phyloP scores from a whole-genome alignment of 306 rosid species.

The Lathyrus sativus region DNA sequence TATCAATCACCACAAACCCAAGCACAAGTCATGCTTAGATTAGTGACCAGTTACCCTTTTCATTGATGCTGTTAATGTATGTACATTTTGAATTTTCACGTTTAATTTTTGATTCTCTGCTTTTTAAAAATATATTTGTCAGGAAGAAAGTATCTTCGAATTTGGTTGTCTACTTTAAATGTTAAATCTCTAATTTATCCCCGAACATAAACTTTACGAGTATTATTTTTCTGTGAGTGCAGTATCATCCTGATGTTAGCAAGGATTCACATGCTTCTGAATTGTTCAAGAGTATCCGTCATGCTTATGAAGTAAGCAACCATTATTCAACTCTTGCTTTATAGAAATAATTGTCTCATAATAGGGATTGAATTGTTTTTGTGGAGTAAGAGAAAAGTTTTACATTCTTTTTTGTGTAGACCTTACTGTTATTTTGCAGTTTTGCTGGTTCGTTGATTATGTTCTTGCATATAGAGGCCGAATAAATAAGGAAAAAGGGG shows the following conservation, averaged over 20 bases:
- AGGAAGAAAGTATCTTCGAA: background rate
- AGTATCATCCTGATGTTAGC: constrained; percentile 96
- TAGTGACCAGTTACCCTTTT: background rate
- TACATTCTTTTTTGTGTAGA: constrained; percentile 4
- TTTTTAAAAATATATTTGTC: constrained; percentile 8
- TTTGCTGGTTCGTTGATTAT: constrained; percentile 16
- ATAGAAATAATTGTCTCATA: constrained; percentile 26
- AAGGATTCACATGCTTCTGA: constrained; percentile 72
- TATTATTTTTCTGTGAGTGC: constrained; percentile 41
- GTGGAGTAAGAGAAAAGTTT: constrained; percentile 20
- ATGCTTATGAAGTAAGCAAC: constrained; percentile 74
- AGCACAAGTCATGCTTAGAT: too few relatives aligned
- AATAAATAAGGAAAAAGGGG: too few relatives aligned
- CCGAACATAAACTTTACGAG: constrained; percentile 1
- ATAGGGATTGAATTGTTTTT: constrained; percentile 13
- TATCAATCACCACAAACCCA: too few relatives aligned
- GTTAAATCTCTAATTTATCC: background rate
- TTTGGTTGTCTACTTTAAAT: constrained; percentile 10
- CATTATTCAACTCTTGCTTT: constrained; percentile 30
- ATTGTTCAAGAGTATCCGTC: constrained; percentile 72
- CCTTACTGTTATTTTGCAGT: constrained; percentile 25
- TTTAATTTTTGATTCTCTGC: background rate
- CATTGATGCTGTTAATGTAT: background rate
- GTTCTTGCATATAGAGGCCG: background rate
- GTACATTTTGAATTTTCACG: background rate